These are phyloP conservation scores for Aegilops longissima DNA, from an alignment of 176 grass and related monocot species.

Conservation along the genomic window DNA sequence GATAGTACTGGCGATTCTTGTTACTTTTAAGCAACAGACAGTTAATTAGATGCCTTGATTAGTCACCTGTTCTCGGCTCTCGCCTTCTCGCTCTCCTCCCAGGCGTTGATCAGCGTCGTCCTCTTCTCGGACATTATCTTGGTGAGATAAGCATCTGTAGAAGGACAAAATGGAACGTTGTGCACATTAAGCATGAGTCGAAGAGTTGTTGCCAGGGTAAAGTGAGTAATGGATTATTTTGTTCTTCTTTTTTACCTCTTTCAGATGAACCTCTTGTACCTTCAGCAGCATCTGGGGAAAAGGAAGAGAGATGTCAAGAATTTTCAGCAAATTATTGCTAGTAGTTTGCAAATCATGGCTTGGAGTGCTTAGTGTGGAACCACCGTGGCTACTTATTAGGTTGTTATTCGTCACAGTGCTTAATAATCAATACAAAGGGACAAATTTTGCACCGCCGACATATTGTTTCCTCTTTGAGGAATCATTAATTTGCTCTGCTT, in stretches of 20 bases:
- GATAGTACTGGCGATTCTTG: neutral
- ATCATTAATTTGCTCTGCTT: neutral
- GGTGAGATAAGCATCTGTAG: conserved; percentile 52
- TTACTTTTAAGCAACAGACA: conserved; percentile 27
- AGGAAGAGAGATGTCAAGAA: neutral
- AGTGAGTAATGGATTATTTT: neutral
- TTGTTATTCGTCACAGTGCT: too few relatives aligned
- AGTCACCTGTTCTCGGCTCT: conserved; percentile 68
- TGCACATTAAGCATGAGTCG: neutral
- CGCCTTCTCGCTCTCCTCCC: conserved; percentile 68
- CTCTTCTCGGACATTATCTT: conserved; percentile 61
- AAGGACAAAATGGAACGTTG: neutral
- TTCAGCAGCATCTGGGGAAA: conserved; percentile 30
- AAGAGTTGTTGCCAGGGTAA: neutral
- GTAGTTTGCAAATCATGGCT: neutral
- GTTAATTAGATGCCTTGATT: neutral
- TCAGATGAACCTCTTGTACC: conserved; percentile 38
- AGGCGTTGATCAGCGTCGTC: conserved; percentile 55
- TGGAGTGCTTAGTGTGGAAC: neutral
- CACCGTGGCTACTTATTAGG: neutral
- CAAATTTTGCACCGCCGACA: neutral
- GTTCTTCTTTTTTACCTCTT: conserved; percentile 29
- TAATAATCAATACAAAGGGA: neutral
- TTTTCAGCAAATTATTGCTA: neutral
- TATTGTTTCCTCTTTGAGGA: neutral